phyloP scores from a whole-genome alignment of 352 stramenopile genomes.

The Phytophthora macrochlamydospora region DNA sequence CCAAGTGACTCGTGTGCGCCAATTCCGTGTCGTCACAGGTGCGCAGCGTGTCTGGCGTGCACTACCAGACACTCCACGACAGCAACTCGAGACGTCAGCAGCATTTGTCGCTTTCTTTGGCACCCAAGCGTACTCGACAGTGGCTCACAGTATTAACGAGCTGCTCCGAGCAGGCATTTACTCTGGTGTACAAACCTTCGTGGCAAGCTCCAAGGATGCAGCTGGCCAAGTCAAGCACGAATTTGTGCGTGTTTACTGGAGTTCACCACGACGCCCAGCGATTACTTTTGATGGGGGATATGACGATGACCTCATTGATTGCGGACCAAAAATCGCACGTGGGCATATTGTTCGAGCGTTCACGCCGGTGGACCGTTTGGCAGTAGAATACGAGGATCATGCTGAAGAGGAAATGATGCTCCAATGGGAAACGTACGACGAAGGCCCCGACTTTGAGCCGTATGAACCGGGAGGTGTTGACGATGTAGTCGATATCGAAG shows the following conservation, averaged over 20 bases:
- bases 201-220: conserved; percentile 44
- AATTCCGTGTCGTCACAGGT: conserved; percentile 47
- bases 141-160: conserved; percentile 43
- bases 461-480: conserved; percentile 12
- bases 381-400: conserved; percentile 36
- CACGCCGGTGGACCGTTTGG: conserved; percentile 37
- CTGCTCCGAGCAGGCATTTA: conserved; percentile 42
- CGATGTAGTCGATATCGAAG: conserved; percentile 29
- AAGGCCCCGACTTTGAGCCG: conserved; percentile 23
- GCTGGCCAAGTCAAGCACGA: conserved; percentile 54
- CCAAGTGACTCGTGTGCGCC: conserved; percentile 52
- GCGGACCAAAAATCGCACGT: conserved; percentile 42
- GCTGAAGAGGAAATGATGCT: conserved; percentile 38
- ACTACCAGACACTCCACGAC: conserved; percentile 43
- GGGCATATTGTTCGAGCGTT: conserved; percentile 63
- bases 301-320: conserved; percentile 49
- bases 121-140: conserved; percentile 41
- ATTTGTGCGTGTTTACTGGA: conserved; percentile 61
- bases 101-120: conserved; percentile 55
- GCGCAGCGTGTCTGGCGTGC: conserved; percentile 52
- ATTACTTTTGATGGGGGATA: conserved; percentile 33
- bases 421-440: conserved; percentile 39
- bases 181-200: conserved; percentile 46
- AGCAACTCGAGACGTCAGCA: conserved; percentile 51
- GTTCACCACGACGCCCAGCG: conserved; percentile 17